Evolutionary conservation across 176 grass and related monocot genomes (phyloP), one percentile per base, ranked within the genome.

Genomic region (Triticum timopheevii): DNA sequence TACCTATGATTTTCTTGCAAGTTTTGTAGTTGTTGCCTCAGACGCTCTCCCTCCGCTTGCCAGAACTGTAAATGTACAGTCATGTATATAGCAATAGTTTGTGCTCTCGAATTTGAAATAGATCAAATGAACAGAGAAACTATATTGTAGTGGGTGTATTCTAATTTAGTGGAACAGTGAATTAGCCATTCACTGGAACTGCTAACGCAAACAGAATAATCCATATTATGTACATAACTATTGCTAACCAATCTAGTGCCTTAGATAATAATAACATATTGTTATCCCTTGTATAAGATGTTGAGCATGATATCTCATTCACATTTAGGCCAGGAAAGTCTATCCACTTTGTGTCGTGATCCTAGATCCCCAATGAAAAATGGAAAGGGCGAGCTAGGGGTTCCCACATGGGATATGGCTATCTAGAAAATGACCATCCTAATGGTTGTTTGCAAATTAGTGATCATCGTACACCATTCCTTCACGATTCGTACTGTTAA

Each of bases 11-110:
- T 77, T n/a, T 90, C 87, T 91, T 90, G 90, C 78, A 94, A 92
- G 87, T 92, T 94, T 61, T 80, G 61, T 42, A 94, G 79, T 94
- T 92, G 90, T 50, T 94, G 93, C 68, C 85, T 89, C 73, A 94
- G 89, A 73, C 89, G 87, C 77, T 30, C 47, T 86, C 78, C 90
- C 84, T 94, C 93, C 61, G 31, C 75, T 80, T 92, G 92, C 90
- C 92, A 94, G 16, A 94, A 49, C 92, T 94, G 87, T 62, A 81
- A 80, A 91, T 22, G 19, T 1, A 4, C 8, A 10, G 19, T n/a
- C 16, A 70, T 22, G 34, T 69, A 34, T 22, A 36, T n/a, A 69
- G 16, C 5, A n/a, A 70, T 38, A 11, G 3, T 39, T 11, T 70
- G 8, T 39, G 8, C 66, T 69, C 65, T 69, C 4, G 15, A 35